A percentile compares a stretch with the other conserved stretches of the same genome.
Conservation (phyloP, 805 yeast genomes). For the Scheffersomyces ergatensis region DNA sequence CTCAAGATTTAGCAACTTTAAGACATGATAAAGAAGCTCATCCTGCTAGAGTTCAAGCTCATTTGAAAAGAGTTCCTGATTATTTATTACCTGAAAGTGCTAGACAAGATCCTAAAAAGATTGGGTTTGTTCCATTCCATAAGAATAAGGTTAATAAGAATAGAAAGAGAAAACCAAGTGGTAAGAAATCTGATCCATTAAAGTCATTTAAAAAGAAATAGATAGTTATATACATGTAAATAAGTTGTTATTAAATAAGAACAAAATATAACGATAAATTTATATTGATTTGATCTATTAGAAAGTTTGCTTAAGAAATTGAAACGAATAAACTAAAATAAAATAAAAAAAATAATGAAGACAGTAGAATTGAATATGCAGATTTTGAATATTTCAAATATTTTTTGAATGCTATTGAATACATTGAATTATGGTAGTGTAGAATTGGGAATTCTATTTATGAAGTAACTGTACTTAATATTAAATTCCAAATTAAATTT, state of each 20-base stretch:
- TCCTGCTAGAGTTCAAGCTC: constrained; percentile 76
- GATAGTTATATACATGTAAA: background rate
- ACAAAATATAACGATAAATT: too few relatives aligned
- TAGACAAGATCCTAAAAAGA: constrained; percentile 48
- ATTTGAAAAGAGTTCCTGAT: constrained; percentile 89
- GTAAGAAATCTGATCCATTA: constrained; percentile 61
- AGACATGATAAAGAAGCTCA: constrained; percentile 92
- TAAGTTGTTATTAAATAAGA: too few relatives aligned
- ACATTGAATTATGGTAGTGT: too few relatives aligned
- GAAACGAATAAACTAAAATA: too few relatives aligned
- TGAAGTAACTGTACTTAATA: constrained; percentile 36
- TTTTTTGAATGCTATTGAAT: too few relatives aligned
- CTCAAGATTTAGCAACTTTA: constrained; percentile 83
- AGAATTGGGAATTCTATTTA: background rate
- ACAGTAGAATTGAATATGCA: too few relatives aligned
- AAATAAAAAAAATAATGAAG: too few relatives aligned
- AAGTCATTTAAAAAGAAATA: constrained; percentile 38
- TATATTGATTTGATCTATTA: too few relatives aligned
- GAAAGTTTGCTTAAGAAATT: too few relatives aligned
- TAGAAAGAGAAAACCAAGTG: constrained; percentile 31
- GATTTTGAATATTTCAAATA: too few relatives aligned
- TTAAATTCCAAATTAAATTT: constrained; percentile 53
- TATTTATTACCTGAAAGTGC: constrained; percentile 83
- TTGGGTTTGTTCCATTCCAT: constrained; percentile 75
- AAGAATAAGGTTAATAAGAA: constrained; percentile 48